Percentiles rank a stretch among this genome's conserved stretches.
Conservation (phyloP, 2,329 filamentous ascomycete species). For the Curvularia verruculosa region DNA sequence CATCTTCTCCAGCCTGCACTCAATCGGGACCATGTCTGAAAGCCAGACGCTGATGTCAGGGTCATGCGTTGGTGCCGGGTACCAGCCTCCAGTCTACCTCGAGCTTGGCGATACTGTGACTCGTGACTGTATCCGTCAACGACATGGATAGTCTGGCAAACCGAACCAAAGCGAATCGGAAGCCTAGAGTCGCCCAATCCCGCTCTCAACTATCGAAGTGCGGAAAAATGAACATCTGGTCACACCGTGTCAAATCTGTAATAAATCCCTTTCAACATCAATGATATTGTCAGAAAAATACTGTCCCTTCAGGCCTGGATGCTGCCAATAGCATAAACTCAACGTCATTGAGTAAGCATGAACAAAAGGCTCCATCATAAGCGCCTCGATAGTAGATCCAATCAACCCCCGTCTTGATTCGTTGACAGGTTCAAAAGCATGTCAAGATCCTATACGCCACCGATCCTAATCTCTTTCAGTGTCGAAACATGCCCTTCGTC, state of each 20-base stretch:
- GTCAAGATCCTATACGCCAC: slow-evolving; percentile 53
- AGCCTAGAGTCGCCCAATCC: not conserved
- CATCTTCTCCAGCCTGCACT: slow-evolving; percentile 54
- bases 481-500: slow-evolving; percentile 55
- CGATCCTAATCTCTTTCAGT: slow-evolving; percentile 49
- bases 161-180: not conserved
- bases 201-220: too few relatives aligned
- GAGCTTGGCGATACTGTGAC: slow-evolving; percentile 32
- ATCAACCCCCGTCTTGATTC: slow-evolving; percentile 58
- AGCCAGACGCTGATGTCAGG: slow-evolving; percentile 53
- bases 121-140: slow-evolving; percentile 29
- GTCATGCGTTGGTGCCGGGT: slow-evolving; percentile 57
- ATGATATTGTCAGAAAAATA: not conserved
- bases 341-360: not conserved
- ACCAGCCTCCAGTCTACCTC: slow-evolving; percentile 51
- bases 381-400: slow-evolving; percentile 6
- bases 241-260: too few relatives aligned
- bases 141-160: slow-evolving; percentile 11
- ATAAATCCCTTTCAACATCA: too few relatives aligned
- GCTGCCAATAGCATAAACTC: not conserved
- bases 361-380: not conserved
- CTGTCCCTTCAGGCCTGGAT: not conserved
- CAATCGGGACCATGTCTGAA: slow-evolving; percentile 56
- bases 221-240: too few relatives aligned
- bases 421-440: slow-evolving; percentile 61